Conservation (phyloP, 2,329 filamentous ascomycete genomes). For the Phyllosticta citriasiana region DNA sequence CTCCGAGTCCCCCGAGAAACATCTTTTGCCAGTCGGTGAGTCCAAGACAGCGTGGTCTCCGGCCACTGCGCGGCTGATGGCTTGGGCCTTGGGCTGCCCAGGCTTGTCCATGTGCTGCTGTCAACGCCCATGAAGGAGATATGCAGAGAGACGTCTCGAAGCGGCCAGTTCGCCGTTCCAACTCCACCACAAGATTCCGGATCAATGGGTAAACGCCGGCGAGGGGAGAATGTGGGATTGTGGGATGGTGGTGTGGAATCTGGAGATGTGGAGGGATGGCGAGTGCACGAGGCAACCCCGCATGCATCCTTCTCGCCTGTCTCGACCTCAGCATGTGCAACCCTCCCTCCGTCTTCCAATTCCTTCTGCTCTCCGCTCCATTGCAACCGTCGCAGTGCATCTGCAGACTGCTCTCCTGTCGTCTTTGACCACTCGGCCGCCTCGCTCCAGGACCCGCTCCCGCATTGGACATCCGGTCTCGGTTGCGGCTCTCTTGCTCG, state of each 20-base stretch:
- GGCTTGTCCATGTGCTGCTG: background rate
- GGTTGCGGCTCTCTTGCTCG: background rate
- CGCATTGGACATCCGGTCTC: background rate
- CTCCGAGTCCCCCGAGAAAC: background rate
- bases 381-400: background rate
- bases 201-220: background rate
- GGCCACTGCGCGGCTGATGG: background rate
- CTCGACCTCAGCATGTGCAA: background rate
- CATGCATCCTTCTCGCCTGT: background rate
- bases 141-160: background rate
- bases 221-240: background rate
- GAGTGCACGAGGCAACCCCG: background rate
- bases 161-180: background rate
- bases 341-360: background rate
- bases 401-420: background rate
- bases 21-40: background rate
- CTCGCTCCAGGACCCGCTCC: background rate
- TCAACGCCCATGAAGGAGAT: background rate
- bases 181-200: background rate
- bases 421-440: background rate
- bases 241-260: background rate
- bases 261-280: background rate
- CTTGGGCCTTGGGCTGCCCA: background rate
- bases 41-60: background rate
- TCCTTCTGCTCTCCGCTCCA: background rate